Evolutionary conservation across 2,329 filamentous ascomycete genomes (phyloP), one percentile per base, ranked within the genome.

Genomic region (Arthroderma sp.): DNA sequence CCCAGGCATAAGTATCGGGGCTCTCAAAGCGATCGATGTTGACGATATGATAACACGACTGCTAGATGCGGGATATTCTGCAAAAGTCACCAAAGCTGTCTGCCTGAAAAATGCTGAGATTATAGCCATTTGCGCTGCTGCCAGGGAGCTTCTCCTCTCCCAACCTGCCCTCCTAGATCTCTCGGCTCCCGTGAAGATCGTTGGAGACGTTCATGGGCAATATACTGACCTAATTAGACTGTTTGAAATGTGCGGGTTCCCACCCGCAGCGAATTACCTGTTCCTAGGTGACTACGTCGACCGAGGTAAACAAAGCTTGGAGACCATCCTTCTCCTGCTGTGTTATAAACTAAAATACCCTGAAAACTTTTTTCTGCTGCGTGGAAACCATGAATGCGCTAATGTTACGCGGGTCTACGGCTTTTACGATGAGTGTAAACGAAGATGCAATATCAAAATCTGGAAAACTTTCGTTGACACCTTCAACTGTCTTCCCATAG

Each of bases 171-270:
- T 98, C 27, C 68, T 98, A 46, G 91, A 98, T 66, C 75, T 98
- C 38, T 83, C 89, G 51, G 86, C 91, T 4, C 89, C 91, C 0
- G 91, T 98, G 58, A 98, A 98, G 69, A 93, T 98, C 57, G 91
- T 96, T 29, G 89, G 89, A 42, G 89, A 96, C 61, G 86, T 96
- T 9, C 89, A 96, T 61, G 89, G 89, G 42, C 89, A 96, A 65
- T 96, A 94, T 63, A 94, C 87, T 7, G 89, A 96, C 64, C 70
- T 96, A 42, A 93, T 96, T 57, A 81, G 89, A 51, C 86, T 96
- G 76, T 96, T 96, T 58, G 89, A 96, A 64, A 95, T 95, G 88
- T 95, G 89, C 60, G 89, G 89, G 4, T 96, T 95, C 58, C 89
- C 89, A 5, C 89, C 89, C 1, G 82, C 77, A 50, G 78, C 87